Evolutionary conservation across 1,284 basidiomycete species (phyloP), one percentile per base, ranked within the genome.

Genomic region (Trichosporon asahii): DNA sequence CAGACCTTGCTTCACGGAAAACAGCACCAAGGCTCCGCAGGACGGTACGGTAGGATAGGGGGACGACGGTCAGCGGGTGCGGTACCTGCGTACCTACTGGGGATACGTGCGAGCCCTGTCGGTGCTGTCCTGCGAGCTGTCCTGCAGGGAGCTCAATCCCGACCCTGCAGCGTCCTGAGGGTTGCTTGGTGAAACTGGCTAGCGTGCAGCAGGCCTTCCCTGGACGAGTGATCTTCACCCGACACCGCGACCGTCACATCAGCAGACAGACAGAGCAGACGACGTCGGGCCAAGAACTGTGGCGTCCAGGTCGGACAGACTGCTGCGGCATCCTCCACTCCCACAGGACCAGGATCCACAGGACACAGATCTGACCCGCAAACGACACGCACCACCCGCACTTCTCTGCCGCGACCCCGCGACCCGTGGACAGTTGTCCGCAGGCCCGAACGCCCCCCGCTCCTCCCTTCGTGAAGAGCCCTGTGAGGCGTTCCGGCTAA

Each of bases 201-300:
- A 29, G 25, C 18, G 15, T 23, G 8, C 55, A 12, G 14, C 8
- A 23, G 27, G 15, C 15, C 29, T 12, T 33, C 55, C 57, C 57
- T 61, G 57, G 27, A 31, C 57, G 29, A 61, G 57, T 61, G 57
- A 61, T 61, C 57, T 61, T 61, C 57, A 61, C 18, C 57, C 27
- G 27, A 18, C 57, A 27, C 27, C 27, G 29, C 15, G 11, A 37
- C 35, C 35, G 35, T 37, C 35, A 37, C 35, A 14, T n/a, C 40
- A 12, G 40, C 18, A 44, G 40, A 18, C 9, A 18, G 5, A 18
- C 18, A n/a, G 15, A 18, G 49, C 21, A 18, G 49, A n/a, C 49
- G 49, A 53, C 49, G 23, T 53, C 49, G n/a, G 21, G 49, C 49
- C 49, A 53, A 53, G 49, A 53, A 53, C 21, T 53, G 49, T 53